Percentiles rank a stretch among this genome's conserved stretches.
Conservation (phyloP, 2,329 filamentous ascomycete species). For the Lachnellula suecica region DNA sequence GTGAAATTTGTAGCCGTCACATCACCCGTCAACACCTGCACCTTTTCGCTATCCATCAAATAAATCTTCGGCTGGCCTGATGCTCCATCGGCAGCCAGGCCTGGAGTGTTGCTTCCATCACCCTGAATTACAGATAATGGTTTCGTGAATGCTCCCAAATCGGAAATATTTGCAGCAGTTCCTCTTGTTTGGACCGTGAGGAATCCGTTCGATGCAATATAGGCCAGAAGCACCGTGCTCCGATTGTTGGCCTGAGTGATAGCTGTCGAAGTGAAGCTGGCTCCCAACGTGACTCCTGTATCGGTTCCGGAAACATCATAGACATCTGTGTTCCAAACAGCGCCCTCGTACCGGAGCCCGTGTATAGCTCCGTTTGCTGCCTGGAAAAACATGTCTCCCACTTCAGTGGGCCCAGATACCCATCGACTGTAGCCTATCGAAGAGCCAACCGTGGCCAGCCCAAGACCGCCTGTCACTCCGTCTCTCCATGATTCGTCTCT, state of each 20-base stretch:
- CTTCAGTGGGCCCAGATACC: neutral
- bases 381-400: constrained; percentile 9
- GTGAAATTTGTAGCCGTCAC: constrained; percentile 3
- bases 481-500: constrained; percentile 7
- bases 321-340: constrained; percentile 7
- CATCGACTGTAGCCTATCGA: constrained; percentile 8
- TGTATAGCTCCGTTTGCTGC: constrained; percentile 5
- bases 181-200: constrained; percentile 8
- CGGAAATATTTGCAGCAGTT: constrained; percentile 1
- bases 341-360: constrained; percentile 5
- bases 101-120: constrained; percentile 6
- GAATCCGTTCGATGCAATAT: constrained; percentile 6
- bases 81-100: constrained; percentile 6
- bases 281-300: constrained; percentile 1
- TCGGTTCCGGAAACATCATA: constrained; percentile 12
- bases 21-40: constrained; percentile 3
- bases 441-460: neutral
- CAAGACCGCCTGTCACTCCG: constrained; percentile 5
- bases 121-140: neutral
- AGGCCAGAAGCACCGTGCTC: constrained; percentile 6
- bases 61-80: constrained; percentile 6
- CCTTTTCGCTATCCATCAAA: constrained; percentile 2
- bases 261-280: constrained; percentile 3
- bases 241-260: neutral
- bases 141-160: constrained; percentile 5